These are phyloP conservation scores for Pharus latifolius DNA, from an alignment of 176 grass and related monocot genomes.

Conservation along the genomic window DNA sequence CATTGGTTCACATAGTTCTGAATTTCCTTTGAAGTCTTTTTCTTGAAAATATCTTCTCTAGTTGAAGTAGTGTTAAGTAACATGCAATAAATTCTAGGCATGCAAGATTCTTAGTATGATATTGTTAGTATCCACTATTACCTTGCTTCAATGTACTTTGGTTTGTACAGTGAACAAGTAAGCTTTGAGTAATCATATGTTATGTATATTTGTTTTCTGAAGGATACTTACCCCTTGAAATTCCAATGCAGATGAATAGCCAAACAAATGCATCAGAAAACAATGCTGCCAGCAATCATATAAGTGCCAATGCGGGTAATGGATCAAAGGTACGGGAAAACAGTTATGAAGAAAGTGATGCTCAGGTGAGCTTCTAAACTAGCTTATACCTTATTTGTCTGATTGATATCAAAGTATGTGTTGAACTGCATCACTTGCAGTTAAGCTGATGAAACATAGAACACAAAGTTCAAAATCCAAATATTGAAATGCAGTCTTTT, in stretches of 20 bases:
- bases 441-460: too few relatives aligned
- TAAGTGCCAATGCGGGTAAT: conserved; percentile 55
- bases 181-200: too few relatives aligned
- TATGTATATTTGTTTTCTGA: not conserved
- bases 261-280: conserved; percentile 65
- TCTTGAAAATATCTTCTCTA: not conserved
- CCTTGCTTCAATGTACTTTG: too few relatives aligned
- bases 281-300: conserved; percentile 66
- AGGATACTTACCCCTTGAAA: not conserved
- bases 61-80: not conserved
- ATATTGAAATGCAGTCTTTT: not conserved
- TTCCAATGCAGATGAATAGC: conserved; percentile 52
- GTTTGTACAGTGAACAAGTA: not conserved
- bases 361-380: conserved; percentile 45
- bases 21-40: not conserved
- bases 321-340: conserved; percentile 56
- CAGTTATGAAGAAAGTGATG: conserved; percentile 51
- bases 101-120: not conserved
- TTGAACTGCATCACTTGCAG: not conserved
- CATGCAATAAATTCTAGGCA: not conserved
- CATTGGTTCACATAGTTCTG: not conserved
- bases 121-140: too few relatives aligned
- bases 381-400: not conserved
- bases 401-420: not conserved
- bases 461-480: not conserved